Conservation (phyloP, 2,329 filamentous ascomycete species). For the Cordyceps pruinosa region DNA sequence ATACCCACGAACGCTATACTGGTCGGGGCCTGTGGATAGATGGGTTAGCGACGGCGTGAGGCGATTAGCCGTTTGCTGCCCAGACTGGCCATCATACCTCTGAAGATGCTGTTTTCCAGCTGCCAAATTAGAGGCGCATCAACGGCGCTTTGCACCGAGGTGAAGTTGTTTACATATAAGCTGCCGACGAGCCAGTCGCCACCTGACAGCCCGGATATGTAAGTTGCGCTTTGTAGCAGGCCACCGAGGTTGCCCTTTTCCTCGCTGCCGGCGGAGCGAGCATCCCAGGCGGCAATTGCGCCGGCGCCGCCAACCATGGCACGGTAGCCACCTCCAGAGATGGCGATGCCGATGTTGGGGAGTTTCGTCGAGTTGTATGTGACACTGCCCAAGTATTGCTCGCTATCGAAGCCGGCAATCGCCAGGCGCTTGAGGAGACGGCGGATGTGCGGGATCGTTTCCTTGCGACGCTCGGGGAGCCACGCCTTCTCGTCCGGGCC, state of each 20-base stretch:
- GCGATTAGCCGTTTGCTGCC: conserved; percentile 6
- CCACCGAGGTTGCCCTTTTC: conserved; percentile 65
- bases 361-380: conserved; percentile 54
- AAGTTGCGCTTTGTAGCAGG: conserved; percentile 73
- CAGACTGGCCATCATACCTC: conserved; percentile 23
- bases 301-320: conserved; percentile 82
- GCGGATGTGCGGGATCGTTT: conserved; percentile 63
- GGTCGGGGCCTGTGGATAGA: conserved; percentile 29
- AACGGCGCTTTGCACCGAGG: conserved; percentile 43
- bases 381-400: conserved; percentile 56
- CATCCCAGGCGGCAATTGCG: conserved; percentile 71
- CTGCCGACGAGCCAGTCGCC: conserved; percentile 74
- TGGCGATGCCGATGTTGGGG: conserved; percentile 60
- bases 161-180: conserved; percentile 70
- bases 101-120: conserved; percentile 29
- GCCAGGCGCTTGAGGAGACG: conserved; percentile 60
- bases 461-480: conserved; percentile 59
- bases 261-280: conserved; percentile 47
- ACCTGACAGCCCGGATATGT: conserved; percentile 73
- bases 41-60: background rate
- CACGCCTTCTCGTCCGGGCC: conserved; percentile 36
- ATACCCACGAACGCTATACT: conserved; percentile 38
- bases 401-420: conserved; percentile 64
- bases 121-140: conserved; percentile 27
- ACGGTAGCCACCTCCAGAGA: conserved; percentile 79